Evolutionary conservation across 768 basidiomycete species (phyloP).

Genomic region (Pleurotus tuoliensis): DNA sequence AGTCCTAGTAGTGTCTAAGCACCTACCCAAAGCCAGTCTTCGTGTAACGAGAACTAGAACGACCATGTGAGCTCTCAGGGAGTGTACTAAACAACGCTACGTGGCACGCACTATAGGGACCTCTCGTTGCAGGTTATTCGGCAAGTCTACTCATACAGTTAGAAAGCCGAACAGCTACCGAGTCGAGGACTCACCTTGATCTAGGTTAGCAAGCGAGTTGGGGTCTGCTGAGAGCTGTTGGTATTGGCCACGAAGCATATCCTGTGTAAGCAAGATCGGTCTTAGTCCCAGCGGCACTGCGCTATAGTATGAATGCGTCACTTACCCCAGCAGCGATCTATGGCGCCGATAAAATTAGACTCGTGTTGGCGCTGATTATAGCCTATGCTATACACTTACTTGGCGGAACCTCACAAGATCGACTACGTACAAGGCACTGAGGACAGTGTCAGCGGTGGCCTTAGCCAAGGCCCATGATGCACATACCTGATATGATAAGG

Average conservation of each 20-base stretch:
- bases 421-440: conserved; percentile 90
- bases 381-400: conserved; percentile 35
- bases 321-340: conserved; percentile 49
- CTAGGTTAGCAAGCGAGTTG: conserved; percentile 88
- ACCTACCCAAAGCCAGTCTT: conserved; percentile 94
- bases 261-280: conserved; percentile 35
- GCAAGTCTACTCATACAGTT: conserved; percentile 61
- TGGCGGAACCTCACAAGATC: conserved; percentile 95
- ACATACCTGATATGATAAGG: conserved; percentile 94
- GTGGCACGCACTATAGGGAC: conserved; percentile 80
- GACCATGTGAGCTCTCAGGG: conserved; percentile 4
- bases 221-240: conserved; percentile 94
- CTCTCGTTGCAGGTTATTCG: conserved; percentile 89
- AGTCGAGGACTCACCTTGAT: conserved; percentile 63
- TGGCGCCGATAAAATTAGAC: not conserved
- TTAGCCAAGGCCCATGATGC: not conserved
- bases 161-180: not conserved
- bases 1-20: too few species aligned
- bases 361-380: not conserved
- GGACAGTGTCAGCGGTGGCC: conserved; percentile 10
- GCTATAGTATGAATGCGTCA: not conserved
- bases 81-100: not conserved
- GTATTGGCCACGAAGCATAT: conserved; percentile 87
- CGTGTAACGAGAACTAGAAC: conserved; percentile 73
- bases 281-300: too few species aligned